These are phyloP conservation scores for Drechslerella dactyloides DNA, from an alignment of 2,329 filamentous ascomycete species.

Conservation along the genomic window DNA sequence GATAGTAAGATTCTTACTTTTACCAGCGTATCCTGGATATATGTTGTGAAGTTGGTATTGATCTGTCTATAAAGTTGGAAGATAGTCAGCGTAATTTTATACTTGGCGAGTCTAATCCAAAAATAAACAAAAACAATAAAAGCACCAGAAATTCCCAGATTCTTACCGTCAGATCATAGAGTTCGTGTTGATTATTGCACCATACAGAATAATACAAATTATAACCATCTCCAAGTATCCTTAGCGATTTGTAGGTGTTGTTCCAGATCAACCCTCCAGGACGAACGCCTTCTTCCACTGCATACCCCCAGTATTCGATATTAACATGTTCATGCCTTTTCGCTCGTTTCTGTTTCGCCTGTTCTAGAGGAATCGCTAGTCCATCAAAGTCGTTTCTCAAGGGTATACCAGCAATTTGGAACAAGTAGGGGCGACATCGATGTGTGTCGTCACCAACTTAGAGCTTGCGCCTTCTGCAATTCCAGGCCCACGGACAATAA, in stretches of 20 bases:
- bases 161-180: constrained; percentile 68
- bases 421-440: constrained; percentile 70
- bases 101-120: constrained; percentile 10
- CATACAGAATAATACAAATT: constrained; percentile 72
- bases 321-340: constrained; percentile 65
- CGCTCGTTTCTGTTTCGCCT: constrained; percentile 52
- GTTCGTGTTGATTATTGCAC: constrained; percentile 72
- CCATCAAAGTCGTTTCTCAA: constrained; percentile 66
- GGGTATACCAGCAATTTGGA: constrained; percentile 60
- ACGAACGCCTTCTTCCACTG: constrained; percentile 57
- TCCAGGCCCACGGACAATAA: constrained; percentile 67
- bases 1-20: constrained; percentile 53
- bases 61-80: constrained; percentile 59
- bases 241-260: constrained; percentile 69
- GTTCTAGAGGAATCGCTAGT: constrained; percentile 61
- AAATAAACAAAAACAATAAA: not conserved
- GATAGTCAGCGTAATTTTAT: too few relatives aligned
- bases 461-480: constrained; percentile 60
- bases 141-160: not conserved
- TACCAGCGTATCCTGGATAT: constrained; percentile 53
- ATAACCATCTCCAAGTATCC: constrained; percentile 65
- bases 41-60: constrained; percentile 64
- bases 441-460: constrained; percentile 66
- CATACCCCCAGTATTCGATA: constrained; percentile 67
- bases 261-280: constrained; percentile 54